Evolutionary conservation across 2,329 filamentous ascomycete genomes (phyloP), one percentile per base, ranked within the genome.

Genomic region (Clathrospora elynae): DNA sequence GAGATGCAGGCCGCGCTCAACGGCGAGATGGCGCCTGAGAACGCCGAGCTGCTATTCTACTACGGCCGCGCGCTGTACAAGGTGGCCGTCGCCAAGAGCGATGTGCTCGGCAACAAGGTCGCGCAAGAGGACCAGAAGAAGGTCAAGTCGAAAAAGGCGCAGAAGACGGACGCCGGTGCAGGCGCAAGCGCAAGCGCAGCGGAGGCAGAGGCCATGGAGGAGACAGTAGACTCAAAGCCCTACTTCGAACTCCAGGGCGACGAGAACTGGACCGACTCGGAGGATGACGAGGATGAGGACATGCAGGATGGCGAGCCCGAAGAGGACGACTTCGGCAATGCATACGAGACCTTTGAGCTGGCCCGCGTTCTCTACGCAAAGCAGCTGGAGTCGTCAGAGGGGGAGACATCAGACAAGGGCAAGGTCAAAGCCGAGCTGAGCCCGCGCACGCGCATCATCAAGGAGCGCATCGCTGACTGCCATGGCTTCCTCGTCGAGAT

Each of bases 401-500:
- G 30, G 13, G 51, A 56, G 10, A 69, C 76, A 9, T 41, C 53
- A 43, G 73, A 73, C 49, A 72, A 72, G 42, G 74, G 70, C 30
- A 72, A 72, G 35, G 73, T 68, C 22, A 82, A 81, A 59, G 72
- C 71, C 5, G 72, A 51, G 46, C 67, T 51, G 46, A 71, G 26
- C 49, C 69, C 35, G 44, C 62, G 57, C 47, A 65, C 42, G 40
- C 67, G 54, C 29, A 46, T 51, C 19, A 60, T 66, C 65, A 91
- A 90, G 71, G 89, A 95, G 71, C 84, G 90, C 42, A 80, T 97
- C 22, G 90, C 90, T 48, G 93, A 99, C 66, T 95, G 90, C 6
- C 90, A 96, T 68, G 91, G 96, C 67, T 81, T 96, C 42, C 87
- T 97, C 50, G 88, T 91, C 7, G 93, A 99, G 72, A 96, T 99